A percentile compares a stretch with the other conserved stretches of the same genome.
Evolutionary conservation across 1,139 yeast species (phyloP).

Genomic region (Arxiozyma telluris): DNA sequence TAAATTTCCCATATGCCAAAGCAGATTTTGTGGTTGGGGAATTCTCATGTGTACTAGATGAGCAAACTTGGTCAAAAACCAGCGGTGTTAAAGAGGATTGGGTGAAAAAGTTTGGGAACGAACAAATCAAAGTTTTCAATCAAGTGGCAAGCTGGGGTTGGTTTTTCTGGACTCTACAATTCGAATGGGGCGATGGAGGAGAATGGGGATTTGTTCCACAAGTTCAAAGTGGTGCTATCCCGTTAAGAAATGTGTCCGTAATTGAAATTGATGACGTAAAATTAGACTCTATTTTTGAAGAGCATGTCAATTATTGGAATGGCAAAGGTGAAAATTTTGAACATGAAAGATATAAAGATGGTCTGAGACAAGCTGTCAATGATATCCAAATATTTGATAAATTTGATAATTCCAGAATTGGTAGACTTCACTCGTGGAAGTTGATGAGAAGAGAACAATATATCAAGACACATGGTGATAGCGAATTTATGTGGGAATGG

Average conservation of each 20-base stretch:
- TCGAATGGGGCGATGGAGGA: conserved; percentile 84
- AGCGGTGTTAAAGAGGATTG: conserved; percentile 31
- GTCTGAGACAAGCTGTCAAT: conserved; percentile 63
- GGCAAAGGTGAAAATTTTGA: conserved; percentile 57
- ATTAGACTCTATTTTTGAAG: conserved; percentile 35
- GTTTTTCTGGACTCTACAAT: conserved; percentile 88
- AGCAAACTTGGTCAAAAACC: conserved; percentile 54
- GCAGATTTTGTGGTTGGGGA: conserved; percentile 83
- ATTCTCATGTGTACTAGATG: conserved; percentile 81
- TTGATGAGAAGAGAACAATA: conserved; percentile 50
- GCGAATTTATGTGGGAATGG: conserved; percentile 73
- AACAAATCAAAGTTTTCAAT: conserved; percentile 39
- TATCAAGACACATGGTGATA: conserved; percentile 43
- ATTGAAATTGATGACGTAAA: conserved; percentile 36
- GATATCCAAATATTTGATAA: conserved; percentile 62
- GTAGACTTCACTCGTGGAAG: conserved; percentile 66
- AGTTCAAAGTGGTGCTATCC: conserved; percentile 58
- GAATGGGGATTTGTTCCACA: conserved; percentile 90
- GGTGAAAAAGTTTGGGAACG: conserved; percentile 40
- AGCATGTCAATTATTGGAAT: conserved; percentile 65
- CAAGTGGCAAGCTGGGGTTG: conserved; percentile 55
- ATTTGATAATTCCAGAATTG: conserved; percentile 62
- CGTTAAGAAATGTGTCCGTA: conserved; percentile 13
- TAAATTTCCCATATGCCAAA: conserved; percentile 42
- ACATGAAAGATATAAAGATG: conserved; percentile 73